A percentile compares a stretch with the other conserved stretches of the same genome.
phyloP scores from a whole-genome alignment of 2,329 filamentous ascomycete species.

The Ascochyta fabae region DNA sequence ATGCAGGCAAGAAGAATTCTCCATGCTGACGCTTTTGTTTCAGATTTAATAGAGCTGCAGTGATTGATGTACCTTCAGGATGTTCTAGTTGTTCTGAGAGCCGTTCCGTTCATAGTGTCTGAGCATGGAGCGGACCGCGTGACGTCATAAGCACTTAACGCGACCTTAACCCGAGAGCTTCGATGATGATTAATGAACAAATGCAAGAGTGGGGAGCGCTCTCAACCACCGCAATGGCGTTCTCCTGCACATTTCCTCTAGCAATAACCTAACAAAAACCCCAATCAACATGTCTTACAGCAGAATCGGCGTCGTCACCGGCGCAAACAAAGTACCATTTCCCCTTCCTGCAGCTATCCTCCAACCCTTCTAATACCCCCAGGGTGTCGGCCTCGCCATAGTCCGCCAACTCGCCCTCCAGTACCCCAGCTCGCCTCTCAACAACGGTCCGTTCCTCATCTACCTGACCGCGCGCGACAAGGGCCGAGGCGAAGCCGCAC shows the following conservation, averaged over 20 bases:
- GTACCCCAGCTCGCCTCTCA: conserved; percentile 58
- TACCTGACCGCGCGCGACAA: conserved; percentile 62
- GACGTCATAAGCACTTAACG: conserved; percentile 8
- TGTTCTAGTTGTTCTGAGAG: too few relatives aligned
- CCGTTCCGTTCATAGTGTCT: not conserved
- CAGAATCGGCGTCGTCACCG: conserved; percentile 60
- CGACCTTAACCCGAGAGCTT: not conserved
- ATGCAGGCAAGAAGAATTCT: too few relatives aligned
- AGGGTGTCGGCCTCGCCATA: conserved; percentile 57
- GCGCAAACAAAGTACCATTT: conserved; percentile 58
- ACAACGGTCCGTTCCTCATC: conserved; percentile 57
- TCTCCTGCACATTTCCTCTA: not conserved
- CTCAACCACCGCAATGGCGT: not conserved
- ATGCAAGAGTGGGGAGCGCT: conserved; percentile 2
- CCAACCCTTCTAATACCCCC: conserved; percentile 11
- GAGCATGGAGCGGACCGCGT: not conserved
- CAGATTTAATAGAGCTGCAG: too few relatives aligned
- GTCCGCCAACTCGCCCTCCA: conserved; percentile 62
- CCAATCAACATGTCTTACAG: conserved; percentile 35
- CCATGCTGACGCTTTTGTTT: too few relatives aligned
- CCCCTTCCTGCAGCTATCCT: not conserved
- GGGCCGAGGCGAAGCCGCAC: conserved; percentile 55
- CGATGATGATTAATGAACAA: conserved; percentile 19
- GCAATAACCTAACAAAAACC: not conserved
- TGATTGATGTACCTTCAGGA: too few relatives aligned